A percentile compares a stretch with the other conserved stretches of the same genome.
phyloP scores from a whole-genome alignment of 2,329 filamentous ascomycete species.

The Xylariaceae sp. region DNA sequence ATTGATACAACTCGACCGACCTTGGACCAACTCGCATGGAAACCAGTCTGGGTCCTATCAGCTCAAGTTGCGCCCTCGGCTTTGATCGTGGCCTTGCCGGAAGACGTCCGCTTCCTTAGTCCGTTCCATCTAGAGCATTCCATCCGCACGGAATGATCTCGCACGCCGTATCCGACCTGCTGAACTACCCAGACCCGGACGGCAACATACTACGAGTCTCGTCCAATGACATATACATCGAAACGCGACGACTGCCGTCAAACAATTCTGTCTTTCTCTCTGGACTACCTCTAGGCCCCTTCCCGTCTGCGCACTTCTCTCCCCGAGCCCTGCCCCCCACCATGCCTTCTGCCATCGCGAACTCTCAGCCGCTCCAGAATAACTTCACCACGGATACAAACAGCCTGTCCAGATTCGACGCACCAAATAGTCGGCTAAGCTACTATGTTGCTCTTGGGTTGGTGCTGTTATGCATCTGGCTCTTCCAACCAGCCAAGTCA shows the following conservation, averaged over 20 bases:
- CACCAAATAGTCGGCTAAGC: constrained; percentile 23
- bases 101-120: neutral
- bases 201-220: too few relatives aligned
- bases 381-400: constrained; percentile 14
- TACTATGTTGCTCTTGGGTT: constrained; percentile 34
- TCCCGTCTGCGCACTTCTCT: neutral
- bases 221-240: constrained; percentile 11
- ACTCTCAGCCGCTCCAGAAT: constrained; percentile 9
- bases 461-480: constrained; percentile 30
- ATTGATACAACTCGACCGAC: too few relatives aligned
- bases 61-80: neutral
- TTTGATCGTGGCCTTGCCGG: neutral
- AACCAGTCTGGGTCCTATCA: neutral
- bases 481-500: constrained; percentile 27
- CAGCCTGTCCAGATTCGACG: constrained; percentile 18
- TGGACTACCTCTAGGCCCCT: constrained; percentile 7
- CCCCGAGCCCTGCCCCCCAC: constrained; percentile 2
- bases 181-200: too few relatives aligned
- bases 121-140: neutral
- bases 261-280: constrained; percentile 4
- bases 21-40: neutral
- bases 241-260: constrained; percentile 4
- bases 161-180: too few relatives aligned
- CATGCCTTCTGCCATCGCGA: constrained; percentile 16
- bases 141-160: constrained; percentile 1